These are phyloP conservation scores for Annulohypoxylon nitens DNA, from an alignment of 495 filamentous ascomycete genomes.

Conservation along the genomic window DNA sequence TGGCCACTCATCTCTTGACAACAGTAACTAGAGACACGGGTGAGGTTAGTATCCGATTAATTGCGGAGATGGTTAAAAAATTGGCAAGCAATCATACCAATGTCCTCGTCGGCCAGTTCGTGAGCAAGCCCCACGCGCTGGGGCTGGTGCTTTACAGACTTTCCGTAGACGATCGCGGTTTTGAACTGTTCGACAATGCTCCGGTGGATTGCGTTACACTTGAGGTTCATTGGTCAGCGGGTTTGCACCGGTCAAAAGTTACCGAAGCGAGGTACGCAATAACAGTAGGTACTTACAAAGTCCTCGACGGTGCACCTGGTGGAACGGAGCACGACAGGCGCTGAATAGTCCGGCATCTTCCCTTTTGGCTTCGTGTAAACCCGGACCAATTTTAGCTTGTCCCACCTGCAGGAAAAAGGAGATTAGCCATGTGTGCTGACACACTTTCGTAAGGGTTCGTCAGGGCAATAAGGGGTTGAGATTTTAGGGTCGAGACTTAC, in stretches of 20 bases:
- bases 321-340: constrained; percentile 89
- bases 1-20: constrained; percentile 81
- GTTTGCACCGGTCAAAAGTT: constrained; percentile 31
- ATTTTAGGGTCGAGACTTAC: constrained; percentile 61
- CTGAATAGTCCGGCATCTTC: constrained; percentile 89
- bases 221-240: constrained; percentile 48
- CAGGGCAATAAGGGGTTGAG: constrained; percentile 24
- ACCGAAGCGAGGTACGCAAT: constrained; percentile 34
- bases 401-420: constrained; percentile 72
- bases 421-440: constrained; percentile 44
- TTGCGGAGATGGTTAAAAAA: constrained; percentile 21
- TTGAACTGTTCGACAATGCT: constrained; percentile 97
- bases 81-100: constrained; percentile 69
- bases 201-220: constrained; percentile 98
- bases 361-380: constrained; percentile 99
- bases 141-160: constrained; percentile 98
- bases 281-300: constrained; percentile 75
- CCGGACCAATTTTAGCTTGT: constrained; percentile 88
- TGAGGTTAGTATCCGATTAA: constrained; percentile 48
- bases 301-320: constrained; percentile 92
- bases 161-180: constrained; percentile 93
- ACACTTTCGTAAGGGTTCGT: constrained; percentile 12
- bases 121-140: constrained; percentile 93
- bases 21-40: constrained; percentile 78
- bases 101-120: constrained; percentile 95